Evolutionary conservation across 441 rosid species (phyloP).

Genomic region (Populus tomentosa): DNA sequence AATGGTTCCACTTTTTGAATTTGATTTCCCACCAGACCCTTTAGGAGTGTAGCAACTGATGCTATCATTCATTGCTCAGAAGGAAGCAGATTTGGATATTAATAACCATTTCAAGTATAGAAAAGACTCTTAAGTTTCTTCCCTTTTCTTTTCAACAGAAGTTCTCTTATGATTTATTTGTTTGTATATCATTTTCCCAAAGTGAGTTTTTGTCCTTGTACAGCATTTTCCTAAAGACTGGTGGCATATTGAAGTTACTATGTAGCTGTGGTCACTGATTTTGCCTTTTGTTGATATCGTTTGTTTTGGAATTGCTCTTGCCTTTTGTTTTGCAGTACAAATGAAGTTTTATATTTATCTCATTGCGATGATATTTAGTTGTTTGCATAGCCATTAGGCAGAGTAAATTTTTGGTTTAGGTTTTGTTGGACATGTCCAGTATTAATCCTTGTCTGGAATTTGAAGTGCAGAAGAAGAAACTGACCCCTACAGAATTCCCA

Average conservation of each 20-base stretch:
- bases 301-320: neutral
- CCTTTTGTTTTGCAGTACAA: neutral
- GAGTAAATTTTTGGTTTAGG: neutral
- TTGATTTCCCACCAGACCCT: neutral
- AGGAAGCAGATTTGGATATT: neutral
- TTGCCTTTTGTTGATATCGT: neutral
- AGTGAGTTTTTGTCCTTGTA: neutral
- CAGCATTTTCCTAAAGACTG: neutral
- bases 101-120: neutral
- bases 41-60: neutral
- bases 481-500: slow-evolving; percentile 70
- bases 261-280: neutral
- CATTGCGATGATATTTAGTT: neutral
- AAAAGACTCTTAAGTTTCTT: neutral
- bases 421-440: neutral
- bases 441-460: neutral
- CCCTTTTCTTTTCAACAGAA: neutral
- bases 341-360: neutral
- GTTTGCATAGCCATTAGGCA: neutral
- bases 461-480: slow-evolving; percentile 78
- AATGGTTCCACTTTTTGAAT: neutral
- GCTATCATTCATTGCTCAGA: neutral
- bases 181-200: neutral
- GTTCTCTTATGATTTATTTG: neutral
- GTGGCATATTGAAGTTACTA: neutral